A percentile compares a stretch with the other conserved stretches of the same genome.
Evolutionary conservation across 2,329 filamentous ascomycete species (phyloP).

Genomic region (Colletotrichum orchidophilum): DNA sequence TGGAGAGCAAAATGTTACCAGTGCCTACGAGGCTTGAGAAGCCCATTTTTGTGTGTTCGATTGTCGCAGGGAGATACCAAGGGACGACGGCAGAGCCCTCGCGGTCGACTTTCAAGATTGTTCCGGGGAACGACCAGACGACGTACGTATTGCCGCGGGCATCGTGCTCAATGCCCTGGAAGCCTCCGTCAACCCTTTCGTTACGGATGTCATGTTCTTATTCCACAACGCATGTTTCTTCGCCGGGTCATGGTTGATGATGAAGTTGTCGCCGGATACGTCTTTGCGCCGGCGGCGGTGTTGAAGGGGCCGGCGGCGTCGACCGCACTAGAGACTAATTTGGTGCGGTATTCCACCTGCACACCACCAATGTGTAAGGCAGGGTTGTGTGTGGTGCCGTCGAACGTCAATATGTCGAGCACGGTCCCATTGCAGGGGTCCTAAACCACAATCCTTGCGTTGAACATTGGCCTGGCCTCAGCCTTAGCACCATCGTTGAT

Average conservation of each 20-base stretch:
- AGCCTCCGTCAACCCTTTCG: slow-evolving; percentile 35
- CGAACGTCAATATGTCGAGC: slow-evolving; percentile 32
- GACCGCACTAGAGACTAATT: slow-evolving; percentile 33
- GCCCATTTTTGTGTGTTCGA: slow-evolving; percentile 29
- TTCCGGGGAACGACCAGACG: slow-evolving; percentile 34
- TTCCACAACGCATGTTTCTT: slow-evolving; percentile 34
- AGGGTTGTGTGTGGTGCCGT: slow-evolving; percentile 31
- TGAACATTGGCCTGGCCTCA: slow-evolving; percentile 32
- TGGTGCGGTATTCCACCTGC: slow-evolving; percentile 28
- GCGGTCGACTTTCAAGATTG: slow-evolving; percentile 34
- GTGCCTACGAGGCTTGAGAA: slow-evolving; percentile 33
- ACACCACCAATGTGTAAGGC: slow-evolving; percentile 35
- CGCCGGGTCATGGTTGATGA: slow-evolving; percentile 35
- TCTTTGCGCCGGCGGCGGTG: slow-evolving; percentile 31
- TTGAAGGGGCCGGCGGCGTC: slow-evolving; percentile 34
- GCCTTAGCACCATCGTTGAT: background rate
- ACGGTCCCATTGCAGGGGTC: slow-evolving; percentile 34
- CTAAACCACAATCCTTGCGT: slow-evolving; percentile 36
- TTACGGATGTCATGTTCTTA: slow-evolving; percentile 33
- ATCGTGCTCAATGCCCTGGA: slow-evolving; percentile 36
- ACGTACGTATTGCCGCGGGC: slow-evolving; percentile 35
- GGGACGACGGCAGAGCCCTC: slow-evolving; percentile 18
- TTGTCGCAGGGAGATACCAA: slow-evolving; percentile 34
- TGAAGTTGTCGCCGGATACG: slow-evolving; percentile 36
- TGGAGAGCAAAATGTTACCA: slow-evolving; percentile 26